Percentiles rank a stretch among this genome's conserved stretches.
phyloP scores from a whole-genome alignment of 352 stramenopile species.

The Pythium pyrilobum region DNA sequence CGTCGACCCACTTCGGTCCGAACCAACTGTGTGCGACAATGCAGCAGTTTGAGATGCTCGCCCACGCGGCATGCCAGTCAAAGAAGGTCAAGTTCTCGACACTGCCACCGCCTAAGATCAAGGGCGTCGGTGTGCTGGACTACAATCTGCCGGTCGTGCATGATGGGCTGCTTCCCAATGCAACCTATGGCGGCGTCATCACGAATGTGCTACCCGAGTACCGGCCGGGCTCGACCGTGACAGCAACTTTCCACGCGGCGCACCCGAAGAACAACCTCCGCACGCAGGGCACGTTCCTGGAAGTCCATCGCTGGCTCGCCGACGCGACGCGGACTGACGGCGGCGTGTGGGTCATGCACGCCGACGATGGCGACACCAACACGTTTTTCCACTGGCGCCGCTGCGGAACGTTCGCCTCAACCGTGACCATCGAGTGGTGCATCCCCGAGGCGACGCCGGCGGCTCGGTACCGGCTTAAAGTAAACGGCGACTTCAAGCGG shows the following conservation, averaged over 20 bases:
- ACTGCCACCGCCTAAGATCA: constrained; percentile 42
- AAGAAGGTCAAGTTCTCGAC: constrained; percentile 17
- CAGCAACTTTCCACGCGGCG: constrained; percentile 60
- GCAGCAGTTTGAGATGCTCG: constrained; percentile 75
- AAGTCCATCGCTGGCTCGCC: constrained; percentile 64
- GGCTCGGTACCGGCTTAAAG: constrained; percentile 70
- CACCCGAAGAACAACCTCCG: constrained; percentile 82
- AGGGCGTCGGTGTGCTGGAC: constrained; percentile 55
- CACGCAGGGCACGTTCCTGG: constrained; percentile 71
- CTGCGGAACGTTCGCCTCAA: constrained; percentile 58
- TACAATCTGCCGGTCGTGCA: constrained; percentile 77
- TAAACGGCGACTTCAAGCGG: constrained; percentile 75
- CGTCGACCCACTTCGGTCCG: constrained; percentile 83
- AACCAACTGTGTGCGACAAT: constrained; percentile 78
- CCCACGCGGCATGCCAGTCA: constrained; percentile 22
- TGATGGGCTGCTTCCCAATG: constrained; percentile 40
- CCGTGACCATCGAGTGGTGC: constrained; percentile 66
- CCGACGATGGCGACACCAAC: constrained; percentile 65
- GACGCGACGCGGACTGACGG: constrained; percentile 28
- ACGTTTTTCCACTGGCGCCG: constrained; percentile 79
- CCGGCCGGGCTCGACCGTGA: constrained; percentile 39
- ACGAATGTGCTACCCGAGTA: constrained; percentile 39
- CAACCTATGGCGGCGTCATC: constrained; percentile 53
- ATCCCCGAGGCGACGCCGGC: constrained; percentile 40
- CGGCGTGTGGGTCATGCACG: constrained; percentile 66